These are phyloP conservation scores for Lachancea mirantina DNA, from an alignment of 805 yeast species.

Conservation along the genomic window DNA sequence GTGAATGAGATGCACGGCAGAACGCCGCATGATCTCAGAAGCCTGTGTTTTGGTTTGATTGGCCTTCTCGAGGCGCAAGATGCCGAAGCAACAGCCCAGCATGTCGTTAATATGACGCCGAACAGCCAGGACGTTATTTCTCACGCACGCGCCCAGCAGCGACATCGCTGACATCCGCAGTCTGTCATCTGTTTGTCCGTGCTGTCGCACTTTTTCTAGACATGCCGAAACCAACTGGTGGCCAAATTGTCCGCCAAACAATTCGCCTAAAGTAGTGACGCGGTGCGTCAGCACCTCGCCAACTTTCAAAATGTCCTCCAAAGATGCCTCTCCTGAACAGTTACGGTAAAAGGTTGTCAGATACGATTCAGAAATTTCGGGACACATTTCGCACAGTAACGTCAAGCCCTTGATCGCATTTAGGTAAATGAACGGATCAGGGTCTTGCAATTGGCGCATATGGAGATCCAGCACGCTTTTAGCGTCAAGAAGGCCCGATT, in stretches of 20 bases:
- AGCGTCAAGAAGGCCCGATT: conserved; percentile 44
- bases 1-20: conserved; percentile 63
- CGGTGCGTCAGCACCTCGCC: conserved; percentile 75
- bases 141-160: conserved; percentile 64
- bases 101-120: conserved; percentile 42
- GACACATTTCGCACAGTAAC: conserved; percentile 43
- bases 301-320: conserved; percentile 67
- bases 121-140: conserved; percentile 50
- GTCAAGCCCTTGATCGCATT: conserved; percentile 78
- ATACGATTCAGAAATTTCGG: conserved; percentile 31
- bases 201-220: conserved; percentile 34
- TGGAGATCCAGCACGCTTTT: conserved; percentile 56
- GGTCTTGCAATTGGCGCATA: conserved; percentile 57
- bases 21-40: conserved; percentile 52
- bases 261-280: conserved; percentile 42
- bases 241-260: conserved; percentile 42
- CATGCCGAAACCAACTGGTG: conserved; percentile 38
- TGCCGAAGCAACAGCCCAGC: conserved; percentile 71
- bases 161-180: conserved; percentile 85
- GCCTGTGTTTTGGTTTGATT: conserved; percentile 24
- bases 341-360: conserved; percentile 36
- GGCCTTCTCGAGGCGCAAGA: conserved; percentile 52
- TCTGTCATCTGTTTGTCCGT: conserved; percentile 42
- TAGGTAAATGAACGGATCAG: conserved; percentile 81
- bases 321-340: conserved; percentile 14